Percentiles rank a stretch among this genome's conserved stretches.
Evolutionary conservation across 352 stramenopile species (phyloP).

Genomic region (Phytophthora macrochlamydospora): DNA sequence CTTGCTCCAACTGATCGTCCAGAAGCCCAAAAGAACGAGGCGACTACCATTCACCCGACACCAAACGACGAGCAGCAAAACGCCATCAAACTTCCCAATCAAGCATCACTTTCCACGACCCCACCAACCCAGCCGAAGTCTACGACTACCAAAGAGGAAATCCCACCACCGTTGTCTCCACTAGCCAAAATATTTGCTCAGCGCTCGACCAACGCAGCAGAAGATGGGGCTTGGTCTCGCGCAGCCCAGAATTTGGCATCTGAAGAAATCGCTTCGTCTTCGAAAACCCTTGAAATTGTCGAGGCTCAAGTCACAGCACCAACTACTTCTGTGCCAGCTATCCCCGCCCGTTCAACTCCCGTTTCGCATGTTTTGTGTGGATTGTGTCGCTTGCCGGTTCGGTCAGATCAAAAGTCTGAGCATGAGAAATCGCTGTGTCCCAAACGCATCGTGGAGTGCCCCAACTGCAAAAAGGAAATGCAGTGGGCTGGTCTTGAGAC

Average conservation of each 20-base stretch:
- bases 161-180: conserved; percentile 14
- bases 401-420: conserved; percentile 47
- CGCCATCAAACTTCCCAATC: neutral
- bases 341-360: neutral
- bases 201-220: neutral
- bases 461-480: conserved; percentile 44
- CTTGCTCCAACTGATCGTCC: too few species aligned
- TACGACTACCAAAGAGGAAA: conserved; percentile 2
- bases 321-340: neutral
- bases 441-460: conserved; percentile 53
- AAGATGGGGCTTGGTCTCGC: neutral
- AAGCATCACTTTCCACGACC: neutral
- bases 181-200: conserved; percentile 34
- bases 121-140: too few species aligned
- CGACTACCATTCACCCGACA: too few species aligned
- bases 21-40: too few species aligned
- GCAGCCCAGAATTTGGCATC: conserved; percentile 1
- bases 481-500: conserved; percentile 50
- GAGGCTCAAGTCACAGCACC: neutral
- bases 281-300: neutral
- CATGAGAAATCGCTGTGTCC: conserved; percentile 64
- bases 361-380: conserved; percentile 44
- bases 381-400: conserved; percentile 57
- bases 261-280: neutral
- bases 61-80: too few species aligned